Percentiles rank a stretch among this genome's conserved stretches.
Evolutionary conservation across 495 filamentous ascomycete species (phyloP).

Genomic region (Melanomma pulvis-pyrius): DNA sequence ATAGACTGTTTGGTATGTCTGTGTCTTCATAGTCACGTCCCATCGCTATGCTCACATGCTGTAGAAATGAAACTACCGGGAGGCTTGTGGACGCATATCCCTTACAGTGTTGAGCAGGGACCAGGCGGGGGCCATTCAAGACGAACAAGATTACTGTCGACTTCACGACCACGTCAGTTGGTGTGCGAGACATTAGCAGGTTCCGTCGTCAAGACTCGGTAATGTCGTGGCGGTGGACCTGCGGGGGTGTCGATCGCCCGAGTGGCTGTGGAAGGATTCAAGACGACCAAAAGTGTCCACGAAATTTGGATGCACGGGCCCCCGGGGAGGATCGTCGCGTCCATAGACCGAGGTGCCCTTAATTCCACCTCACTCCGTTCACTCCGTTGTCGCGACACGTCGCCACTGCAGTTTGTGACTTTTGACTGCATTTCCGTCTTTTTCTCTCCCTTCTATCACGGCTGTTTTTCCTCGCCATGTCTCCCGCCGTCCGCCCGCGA

Average conservation of each 20-base stretch:
- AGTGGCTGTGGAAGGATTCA: conserved; percentile 27
- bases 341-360: conserved; percentile 8
- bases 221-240: not conserved
- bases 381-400: not conserved
- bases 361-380: conserved; percentile 21
- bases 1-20: not conserved
- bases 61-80: not conserved
- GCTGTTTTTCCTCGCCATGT: not conserved
- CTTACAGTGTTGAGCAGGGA: not conserved
- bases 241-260: not conserved
- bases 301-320: conserved; percentile 23
- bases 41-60: not conserved
- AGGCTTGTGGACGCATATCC: not conserved
- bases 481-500: not conserved
- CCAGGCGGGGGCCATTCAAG: not conserved
- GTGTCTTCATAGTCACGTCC: not conserved
- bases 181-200: not conserved
- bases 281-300: not conserved
- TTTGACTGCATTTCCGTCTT: not conserved
- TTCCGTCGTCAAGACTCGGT: not conserved
- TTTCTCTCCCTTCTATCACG: not conserved
- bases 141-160: not conserved
- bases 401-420: not conserved
- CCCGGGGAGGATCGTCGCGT: conserved; percentile 15
- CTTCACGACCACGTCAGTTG: not conserved